A percentile compares a stretch with the other conserved stretches of the same genome.
phyloP scores from a whole-genome alignment of 768 basidiomycete species.

The Candolleomyces aberdarensis region DNA sequence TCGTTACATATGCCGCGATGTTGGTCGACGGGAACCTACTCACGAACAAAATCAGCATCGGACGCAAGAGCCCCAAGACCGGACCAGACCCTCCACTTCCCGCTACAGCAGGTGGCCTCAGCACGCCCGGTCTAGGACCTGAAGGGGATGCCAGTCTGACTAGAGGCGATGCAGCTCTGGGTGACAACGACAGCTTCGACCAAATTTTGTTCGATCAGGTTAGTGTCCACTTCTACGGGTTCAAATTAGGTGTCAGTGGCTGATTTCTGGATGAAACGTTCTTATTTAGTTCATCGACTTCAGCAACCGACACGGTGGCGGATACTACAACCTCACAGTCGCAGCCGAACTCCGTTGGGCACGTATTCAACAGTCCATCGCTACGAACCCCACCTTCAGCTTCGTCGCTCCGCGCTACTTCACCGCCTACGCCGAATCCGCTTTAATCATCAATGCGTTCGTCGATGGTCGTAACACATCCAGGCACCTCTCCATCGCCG shows the following conservation, averaged over 20 bases:
- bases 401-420: constrained; percentile 8
- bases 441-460: constrained; percentile 6
- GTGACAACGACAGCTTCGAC: constrained; percentile 8
- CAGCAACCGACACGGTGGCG: constrained; percentile 8
- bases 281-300: constrained; percentile 7
- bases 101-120: constrained; percentile 8
- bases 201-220: constrained; percentile 4
- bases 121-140: constrained; percentile 3
- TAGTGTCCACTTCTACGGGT: background rate
- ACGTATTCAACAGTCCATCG: constrained; percentile 11
- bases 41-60: constrained; percentile 10
- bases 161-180: constrained; percentile 1
- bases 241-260: background rate
- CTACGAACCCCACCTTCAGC: constrained; percentile 12
- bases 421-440: constrained; percentile 11
- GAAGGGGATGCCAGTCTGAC: constrained; percentile 10
- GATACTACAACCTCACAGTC: constrained; percentile 11
- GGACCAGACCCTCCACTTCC: constrained; percentile 10
- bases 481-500: constrained; percentile 10
- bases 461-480: constrained; percentile 8
- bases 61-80: constrained; percentile 1
- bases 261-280: background rate
- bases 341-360: constrained; percentile 6
- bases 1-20: constrained; percentile 6
- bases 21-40: constrained; percentile 7